phyloP scores from a whole-genome alignment of 2,329 filamentous ascomycete species.

The Raffaelea albimanens region DNA sequence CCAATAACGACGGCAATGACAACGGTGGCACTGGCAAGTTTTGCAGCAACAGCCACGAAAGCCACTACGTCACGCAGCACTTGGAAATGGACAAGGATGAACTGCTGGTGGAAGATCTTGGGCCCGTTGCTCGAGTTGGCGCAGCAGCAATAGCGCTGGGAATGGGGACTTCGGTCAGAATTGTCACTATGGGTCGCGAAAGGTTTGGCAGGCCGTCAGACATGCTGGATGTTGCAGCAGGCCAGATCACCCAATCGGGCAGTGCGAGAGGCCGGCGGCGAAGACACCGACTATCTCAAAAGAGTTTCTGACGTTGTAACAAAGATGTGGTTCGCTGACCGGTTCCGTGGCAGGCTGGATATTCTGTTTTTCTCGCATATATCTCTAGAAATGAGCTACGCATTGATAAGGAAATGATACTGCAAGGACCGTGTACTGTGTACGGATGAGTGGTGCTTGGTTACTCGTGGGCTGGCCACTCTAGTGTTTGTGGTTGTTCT shows the following conservation, averaged over 20 bases:
- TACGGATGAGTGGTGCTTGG: too few species aligned
- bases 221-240: conserved; percentile 17
- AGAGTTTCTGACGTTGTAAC: neutral
- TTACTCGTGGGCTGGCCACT: too few species aligned
- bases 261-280: neutral
- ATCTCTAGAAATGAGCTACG: too few species aligned
- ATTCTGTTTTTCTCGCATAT: too few species aligned
- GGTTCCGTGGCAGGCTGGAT: too few species aligned
- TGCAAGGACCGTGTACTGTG: too few species aligned
- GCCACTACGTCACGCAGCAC: conserved; percentile 23
- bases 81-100: conserved; percentile 29
- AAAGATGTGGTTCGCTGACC: too few species aligned
- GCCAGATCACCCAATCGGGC: conserved; percentile 12
- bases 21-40: neutral
- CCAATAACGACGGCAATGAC: conserved; percentile 31
- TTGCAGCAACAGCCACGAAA: neutral
- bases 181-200: conserved; percentile 58
- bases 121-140: conserved; percentile 55
- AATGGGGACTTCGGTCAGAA: conserved; percentile 64
- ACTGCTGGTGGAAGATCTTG: conserved; percentile 49
- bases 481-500: too few species aligned
- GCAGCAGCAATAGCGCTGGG: conserved; percentile 57
- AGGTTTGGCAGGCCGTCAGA: conserved; percentile 41
- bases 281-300: neutral
- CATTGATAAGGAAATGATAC: too few species aligned